These are phyloP conservation scores for Epichloe aotearoae DNA, from an alignment of 2,329 filamentous ascomycete species.

Conservation along the genomic window DNA sequence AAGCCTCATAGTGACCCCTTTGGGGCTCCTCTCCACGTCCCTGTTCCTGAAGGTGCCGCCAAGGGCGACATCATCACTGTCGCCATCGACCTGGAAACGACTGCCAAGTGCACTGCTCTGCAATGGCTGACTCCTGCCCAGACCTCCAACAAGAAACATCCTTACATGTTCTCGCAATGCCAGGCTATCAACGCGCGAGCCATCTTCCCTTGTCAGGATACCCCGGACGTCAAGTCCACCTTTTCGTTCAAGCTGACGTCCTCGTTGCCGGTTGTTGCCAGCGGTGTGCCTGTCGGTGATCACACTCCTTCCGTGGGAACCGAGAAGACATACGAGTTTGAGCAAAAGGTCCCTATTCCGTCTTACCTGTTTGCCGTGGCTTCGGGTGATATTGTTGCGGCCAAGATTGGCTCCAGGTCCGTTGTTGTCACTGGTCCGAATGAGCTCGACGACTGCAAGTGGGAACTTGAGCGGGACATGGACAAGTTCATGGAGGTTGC, in stretches of 20 bases:
- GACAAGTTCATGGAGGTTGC: constrained; percentile 84
- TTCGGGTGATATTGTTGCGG: constrained; percentile 69
- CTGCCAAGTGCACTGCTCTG: constrained; percentile 75
- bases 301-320: constrained; percentile 30
- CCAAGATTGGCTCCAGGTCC: constrained; percentile 76
- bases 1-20: constrained; percentile 60
- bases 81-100: constrained; percentile 65
- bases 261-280: constrained; percentile 79
- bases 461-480: constrained; percentile 83
- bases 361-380: constrained; percentile 92
- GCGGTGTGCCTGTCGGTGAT: constrained; percentile 50
- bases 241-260: constrained; percentile 82
- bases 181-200: constrained; percentile 93
- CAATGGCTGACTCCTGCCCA: constrained; percentile 93
- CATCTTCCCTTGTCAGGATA: constrained; percentile 94
- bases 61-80: constrained; percentile 41
- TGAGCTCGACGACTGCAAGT: constrained; percentile 69
- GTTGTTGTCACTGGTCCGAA: constrained; percentile 80
- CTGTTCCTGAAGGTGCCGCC: constrained; percentile 39
- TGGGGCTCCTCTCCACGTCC: constrained; percentile 55
- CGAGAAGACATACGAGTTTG: constrained; percentile 65
- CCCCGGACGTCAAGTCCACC: constrained; percentile 93
- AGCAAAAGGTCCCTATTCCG: constrained; percentile 85
- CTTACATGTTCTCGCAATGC: constrained; percentile 97
- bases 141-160: constrained; percentile 89